These are phyloP conservation scores for Apiospora sp. DNA, from an alignment of 2,329 filamentous ascomycete species.

Conservation along the genomic window DNA sequence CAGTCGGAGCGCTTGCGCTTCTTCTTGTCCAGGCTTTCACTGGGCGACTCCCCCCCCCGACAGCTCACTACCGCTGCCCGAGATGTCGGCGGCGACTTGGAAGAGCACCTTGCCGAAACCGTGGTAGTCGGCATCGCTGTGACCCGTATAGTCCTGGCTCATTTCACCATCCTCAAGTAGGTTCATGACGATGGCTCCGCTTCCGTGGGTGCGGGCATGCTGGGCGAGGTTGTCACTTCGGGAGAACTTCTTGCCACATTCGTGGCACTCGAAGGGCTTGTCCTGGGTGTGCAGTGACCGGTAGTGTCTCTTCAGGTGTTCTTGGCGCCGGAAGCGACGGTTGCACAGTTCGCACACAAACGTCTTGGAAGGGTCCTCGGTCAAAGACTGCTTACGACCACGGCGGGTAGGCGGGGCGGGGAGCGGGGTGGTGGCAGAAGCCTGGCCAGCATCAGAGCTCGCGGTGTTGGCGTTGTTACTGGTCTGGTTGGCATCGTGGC, in stretches of 20 bases:
- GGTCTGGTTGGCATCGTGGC: constrained; percentile 46
- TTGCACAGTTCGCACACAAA: constrained; percentile 97
- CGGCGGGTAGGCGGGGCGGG: constrained; percentile 81
- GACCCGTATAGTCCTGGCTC: constrained; percentile 51
- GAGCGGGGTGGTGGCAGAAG: constrained; percentile 51
- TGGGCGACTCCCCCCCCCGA: constrained; percentile 62
- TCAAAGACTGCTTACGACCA: constrained; percentile 97
- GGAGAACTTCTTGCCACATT: constrained; percentile 99
- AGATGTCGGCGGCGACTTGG: constrained; percentile 78
- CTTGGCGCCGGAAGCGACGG: constrained; percentile 95
- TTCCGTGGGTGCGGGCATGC: constrained; percentile 92
- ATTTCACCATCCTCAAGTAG: constrained; percentile 76
- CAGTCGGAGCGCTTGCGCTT: constrained; percentile 81
- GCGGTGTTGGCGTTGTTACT: constrained; percentile 41
- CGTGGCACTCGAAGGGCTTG: constrained; percentile 96
- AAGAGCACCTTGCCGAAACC: constrained; percentile 81
- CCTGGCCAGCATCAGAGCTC: constrained; percentile 58
- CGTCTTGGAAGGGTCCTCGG: constrained; percentile 97
- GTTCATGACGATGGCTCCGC: constrained; percentile 89
- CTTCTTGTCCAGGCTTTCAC: constrained; percentile 65
- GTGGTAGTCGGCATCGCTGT: constrained; percentile 64
- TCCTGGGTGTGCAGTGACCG: constrained; percentile 97
- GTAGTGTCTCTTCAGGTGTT: constrained; percentile 98
- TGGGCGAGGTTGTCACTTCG: constrained; percentile 97
- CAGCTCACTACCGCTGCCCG: constrained; percentile 68